phyloP scores from a whole-genome alignment of 2,329 filamentous ascomycete species.

The Tolypocladium cylindrosporum region DNA sequence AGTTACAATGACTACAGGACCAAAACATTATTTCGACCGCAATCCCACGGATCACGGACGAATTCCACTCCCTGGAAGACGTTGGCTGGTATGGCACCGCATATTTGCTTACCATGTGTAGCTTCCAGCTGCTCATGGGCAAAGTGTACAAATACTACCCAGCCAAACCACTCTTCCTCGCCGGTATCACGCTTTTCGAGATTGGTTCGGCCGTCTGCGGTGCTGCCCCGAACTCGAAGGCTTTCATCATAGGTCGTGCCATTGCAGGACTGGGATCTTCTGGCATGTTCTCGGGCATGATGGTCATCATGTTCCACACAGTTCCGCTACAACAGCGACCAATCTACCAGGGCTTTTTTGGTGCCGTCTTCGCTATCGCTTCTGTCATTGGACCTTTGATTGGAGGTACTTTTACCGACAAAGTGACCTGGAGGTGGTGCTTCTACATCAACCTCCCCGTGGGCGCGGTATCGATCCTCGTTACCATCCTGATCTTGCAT shows the following conservation, averaged over 20 bases:
- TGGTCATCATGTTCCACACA: not conserved
- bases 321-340: not conserved
- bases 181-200: not conserved
- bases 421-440: not conserved
- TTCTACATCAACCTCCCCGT: not conserved
- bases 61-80: not conserved
- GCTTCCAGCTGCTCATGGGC: not conserved
- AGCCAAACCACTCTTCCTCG: not conserved
- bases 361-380: not conserved
- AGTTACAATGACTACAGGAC: not conserved
- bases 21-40: not conserved
- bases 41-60: not conserved
- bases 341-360: not conserved
- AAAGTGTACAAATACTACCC: not conserved
- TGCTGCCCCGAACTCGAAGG: not conserved
- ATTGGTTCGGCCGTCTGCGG: not conserved
- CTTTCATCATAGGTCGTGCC: not conserved
- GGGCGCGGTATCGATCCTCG: not conserved
- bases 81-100: not conserved
- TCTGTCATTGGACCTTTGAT: not conserved
- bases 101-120: not conserved
- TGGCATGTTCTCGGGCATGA: not conserved
- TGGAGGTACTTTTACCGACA: not conserved
- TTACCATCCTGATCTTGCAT: not conserved
- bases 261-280: not conserved